Percentiles rank a stretch among this genome's conserved stretches.
phyloP scores from a whole-genome alignment of 2,329 filamentous ascomycete species.

The Beauveria sp. region DNA sequence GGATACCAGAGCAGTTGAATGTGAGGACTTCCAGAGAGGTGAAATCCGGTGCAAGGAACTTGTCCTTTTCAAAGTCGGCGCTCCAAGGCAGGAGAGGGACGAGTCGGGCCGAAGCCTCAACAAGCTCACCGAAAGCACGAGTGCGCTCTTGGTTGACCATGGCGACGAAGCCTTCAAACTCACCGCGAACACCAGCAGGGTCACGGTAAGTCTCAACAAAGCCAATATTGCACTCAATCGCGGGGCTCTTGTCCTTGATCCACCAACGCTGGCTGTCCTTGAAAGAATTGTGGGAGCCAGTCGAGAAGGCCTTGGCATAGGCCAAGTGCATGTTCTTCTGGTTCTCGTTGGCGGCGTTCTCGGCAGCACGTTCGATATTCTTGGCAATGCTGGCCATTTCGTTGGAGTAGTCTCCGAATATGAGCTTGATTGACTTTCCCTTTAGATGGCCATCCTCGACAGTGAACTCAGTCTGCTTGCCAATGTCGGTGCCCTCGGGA shows the following conservation, averaged over 20 bases:
- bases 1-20: constrained; percentile 61
- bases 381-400: constrained; percentile 63
- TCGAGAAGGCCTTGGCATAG: constrained; percentile 67
- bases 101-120: constrained; percentile 69
- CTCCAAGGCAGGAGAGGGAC: constrained; percentile 88
- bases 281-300: constrained; percentile 67
- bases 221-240: constrained; percentile 72
- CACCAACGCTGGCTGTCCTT: constrained; percentile 74
- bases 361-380: constrained; percentile 60
- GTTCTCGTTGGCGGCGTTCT: constrained; percentile 64
- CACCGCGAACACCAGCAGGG: constrained; percentile 69
- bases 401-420: constrained; percentile 66
- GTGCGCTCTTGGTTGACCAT: constrained; percentile 89
- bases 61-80: constrained; percentile 89
- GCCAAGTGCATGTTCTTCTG: constrained; percentile 67
- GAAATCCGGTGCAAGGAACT: constrained; percentile 91
- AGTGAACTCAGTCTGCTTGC: constrained; percentile 54
- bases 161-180: constrained; percentile 80
- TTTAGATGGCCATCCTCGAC: constrained; percentile 51
- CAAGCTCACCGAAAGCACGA: constrained; percentile 76
- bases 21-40: constrained; percentile 87
- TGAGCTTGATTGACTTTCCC: constrained; percentile 61
- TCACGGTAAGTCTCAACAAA: constrained; percentile 85
- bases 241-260: constrained; percentile 76
- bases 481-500: constrained; percentile 57